These are phyloP conservation scores for Phytophthora fragariae DNA, from an alignment of 352 stramenopile species.

Conservation along the genomic window DNA sequence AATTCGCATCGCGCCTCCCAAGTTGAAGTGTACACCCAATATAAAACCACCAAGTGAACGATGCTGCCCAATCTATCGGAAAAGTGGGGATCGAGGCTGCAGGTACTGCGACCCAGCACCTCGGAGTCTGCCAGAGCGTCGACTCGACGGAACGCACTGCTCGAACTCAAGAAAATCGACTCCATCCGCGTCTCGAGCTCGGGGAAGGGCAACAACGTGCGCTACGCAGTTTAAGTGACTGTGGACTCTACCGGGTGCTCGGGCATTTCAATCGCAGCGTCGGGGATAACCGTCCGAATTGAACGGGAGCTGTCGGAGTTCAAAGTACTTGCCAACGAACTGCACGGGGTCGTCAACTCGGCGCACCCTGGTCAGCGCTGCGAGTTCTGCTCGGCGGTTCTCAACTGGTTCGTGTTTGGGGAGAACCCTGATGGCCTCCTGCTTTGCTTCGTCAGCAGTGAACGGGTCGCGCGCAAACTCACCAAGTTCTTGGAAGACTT, in stretches of 20 bases:
- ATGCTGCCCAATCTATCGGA: constrained; percentile 31
- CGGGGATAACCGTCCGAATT: not conserved
- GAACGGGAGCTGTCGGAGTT: constrained; percentile 22
- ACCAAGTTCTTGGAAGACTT: constrained; percentile 30
- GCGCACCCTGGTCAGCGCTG: constrained; percentile 19
- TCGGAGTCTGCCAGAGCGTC: constrained; percentile 7
- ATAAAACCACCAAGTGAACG: not conserved
- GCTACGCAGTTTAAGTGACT: constrained; percentile 22
- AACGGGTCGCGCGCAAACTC: constrained; percentile 27
- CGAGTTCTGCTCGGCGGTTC: constrained; percentile 21
- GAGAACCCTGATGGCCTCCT: constrained; percentile 21
- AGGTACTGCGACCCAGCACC: constrained; percentile 10
- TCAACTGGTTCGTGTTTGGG: constrained; percentile 25
- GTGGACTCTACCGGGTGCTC: constrained; percentile 2
- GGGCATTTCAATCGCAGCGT: constrained; percentile 3
- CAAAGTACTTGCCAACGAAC: constrained; percentile 18
- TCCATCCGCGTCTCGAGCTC: constrained; percentile 17
- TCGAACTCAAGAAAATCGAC: constrained; percentile 26
- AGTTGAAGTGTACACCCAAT: not conserved
- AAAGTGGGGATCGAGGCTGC: constrained; percentile 24
- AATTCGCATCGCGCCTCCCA: constrained; percentile 11
- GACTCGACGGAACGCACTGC: constrained; percentile 3
- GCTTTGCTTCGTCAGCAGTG: constrained; percentile 12
- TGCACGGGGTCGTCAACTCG: constrained; percentile 11
- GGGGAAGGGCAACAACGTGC: constrained; percentile 17